phyloP scores from a whole-genome alignment of 768 basidiomycete genomes.

The Lactarius pseudohatsudake region DNA sequence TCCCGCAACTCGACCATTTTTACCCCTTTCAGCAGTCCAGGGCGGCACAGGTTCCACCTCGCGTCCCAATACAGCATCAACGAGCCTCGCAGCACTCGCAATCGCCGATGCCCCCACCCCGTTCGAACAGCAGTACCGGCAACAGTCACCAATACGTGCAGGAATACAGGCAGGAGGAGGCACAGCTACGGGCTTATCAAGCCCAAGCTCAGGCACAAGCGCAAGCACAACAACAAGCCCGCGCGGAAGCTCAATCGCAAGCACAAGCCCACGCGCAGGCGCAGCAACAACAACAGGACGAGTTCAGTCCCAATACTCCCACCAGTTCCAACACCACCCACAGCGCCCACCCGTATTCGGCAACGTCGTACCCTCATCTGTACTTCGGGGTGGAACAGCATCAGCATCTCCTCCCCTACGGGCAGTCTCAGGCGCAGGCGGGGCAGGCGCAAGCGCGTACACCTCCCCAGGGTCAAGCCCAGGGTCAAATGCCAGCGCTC shows the following conservation, averaged over 20 bases:
- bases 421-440: slow-evolving; percentile 18
- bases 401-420: slow-evolving; percentile 26
- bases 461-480: slow-evolving; percentile 27
- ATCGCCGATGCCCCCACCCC: slow-evolving; percentile 46
- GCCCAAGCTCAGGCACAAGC: slow-evolving; percentile 30
- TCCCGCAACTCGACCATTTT: slow-evolving; percentile 47
- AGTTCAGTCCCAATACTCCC: slow-evolving; percentile 8
- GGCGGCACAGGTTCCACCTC: slow-evolving; percentile 32
- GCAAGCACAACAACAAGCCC: slow-evolving; percentile 26
- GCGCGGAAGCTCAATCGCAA: slow-evolving; percentile 26
- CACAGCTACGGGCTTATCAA: slow-evolving; percentile 31
- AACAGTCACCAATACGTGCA: slow-evolving; percentile 44
- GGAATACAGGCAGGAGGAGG: slow-evolving; percentile 42
- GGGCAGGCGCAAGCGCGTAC: slow-evolving; percentile 20
- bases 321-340: slow-evolving; percentile 17
- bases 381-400: slow-evolving; percentile 23
- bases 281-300: slow-evolving; percentile 5
- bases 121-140: slow-evolving; percentile 28
- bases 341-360: slow-evolving; percentile 27
- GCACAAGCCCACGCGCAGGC: slow-evolving; percentile 22
- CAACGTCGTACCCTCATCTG: slow-evolving; percentile 20
- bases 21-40: slow-evolving; percentile 42
- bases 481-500: slow-evolving; percentile 25
- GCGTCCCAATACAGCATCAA: slow-evolving; percentile 36
- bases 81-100: slow-evolving; percentile 39